Base-by-base conservation (phyloP, 192 early-diverging fungal genomes). In the Coemansia sp. region DNA sequence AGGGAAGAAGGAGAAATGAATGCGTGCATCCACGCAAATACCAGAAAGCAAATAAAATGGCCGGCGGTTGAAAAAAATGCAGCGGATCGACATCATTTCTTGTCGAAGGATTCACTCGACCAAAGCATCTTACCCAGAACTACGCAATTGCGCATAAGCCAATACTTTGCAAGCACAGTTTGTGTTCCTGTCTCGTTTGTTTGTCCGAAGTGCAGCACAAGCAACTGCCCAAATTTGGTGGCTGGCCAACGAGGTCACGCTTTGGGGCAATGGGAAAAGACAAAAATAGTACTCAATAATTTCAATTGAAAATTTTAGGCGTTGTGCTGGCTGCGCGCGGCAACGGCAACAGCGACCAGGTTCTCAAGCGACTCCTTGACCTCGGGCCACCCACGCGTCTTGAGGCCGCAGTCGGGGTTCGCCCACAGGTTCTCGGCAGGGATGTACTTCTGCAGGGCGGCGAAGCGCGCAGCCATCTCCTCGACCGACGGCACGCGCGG, bases 331-430 rank as follows among this genome's bases (percentile, higher is more conserved):
- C 73, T 64, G 56, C 89, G 88, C 51, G 86, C 83, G 40, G 71
- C 73, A 55, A 81, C 82, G 51, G 93, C 92, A 38, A 95, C 89
- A 18, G 83, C 82, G 28, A 91, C 85, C 84, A 98, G 83, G 85
- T 98, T 97, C 61, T 62, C 67, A 60, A 97, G 73, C 10, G 92
- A 88, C 67, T 84, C 85, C 73, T 94, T 86, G 62, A 91, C 91
- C 82, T 98, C 96, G 42, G 82, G 73, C 96, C 96, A 98, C 42
- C 89, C 92, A 73, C 96, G 89, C 40, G 96, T 94, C 87, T 97
- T 91, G 56, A 98, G 85, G 53, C 96, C 96, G 73, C 96, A 98
- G 81, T 98, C 96, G 25, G 96, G 96, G 87, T 98, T 98, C 62
- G 92, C 87, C 95, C 95, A 98, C 18, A 97, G 72, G 54, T 90